Base-by-base conservation (phyloP, 805 yeast genomes). In the Teunomyces gatunensis region DNA sequence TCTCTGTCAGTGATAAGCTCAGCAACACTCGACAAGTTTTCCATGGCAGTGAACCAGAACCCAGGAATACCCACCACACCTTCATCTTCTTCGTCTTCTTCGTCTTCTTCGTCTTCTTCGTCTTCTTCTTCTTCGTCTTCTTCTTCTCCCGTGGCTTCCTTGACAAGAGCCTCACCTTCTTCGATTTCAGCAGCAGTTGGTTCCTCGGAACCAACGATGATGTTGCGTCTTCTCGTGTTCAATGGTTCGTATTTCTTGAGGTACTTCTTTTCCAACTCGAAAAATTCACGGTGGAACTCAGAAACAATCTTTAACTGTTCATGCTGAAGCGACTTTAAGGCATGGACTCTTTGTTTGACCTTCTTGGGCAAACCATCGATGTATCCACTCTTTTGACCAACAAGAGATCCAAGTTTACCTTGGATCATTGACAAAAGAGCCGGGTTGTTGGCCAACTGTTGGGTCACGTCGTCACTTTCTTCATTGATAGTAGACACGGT, bases 31-130 rank as follows among this genome's bases (percentile, higher is more conserved):
- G 83, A 81, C 57, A 94, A 75, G 71, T 91, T 94, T 67, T 87
- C 92, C 68, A 94, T 74, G 5, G 98, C 96, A 15, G 98, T 94
- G 59, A 92, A 78, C 99, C 99, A 94, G 77, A 94, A 94, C 42
- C 87, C 83, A 48, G 99, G 98, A 56, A 94, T 81, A 54, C 99
- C 99, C 52, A 75, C 75, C 27, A 66, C 75, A 33, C 46, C 64
- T 42, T 52, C 66, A 6, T 54, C 63, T 28, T 68, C 78, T n/a
- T 68, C 77, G 13, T 69, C 79, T 4, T 67, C 78, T 9, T 68
- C 77, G 1, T 67, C 77, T 4, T 67, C 74, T 15, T 69, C 77
- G 21, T 64, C 73, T 3, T 15, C 17, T 15, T 15, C 17, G 2
- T 68, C 77, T 27, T 68, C 77, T 27, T 55, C 61, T 36, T 54